Conservation (phyloP, 768 basidiomycete species). For the Sporobolomyces phaffii region DNA sequence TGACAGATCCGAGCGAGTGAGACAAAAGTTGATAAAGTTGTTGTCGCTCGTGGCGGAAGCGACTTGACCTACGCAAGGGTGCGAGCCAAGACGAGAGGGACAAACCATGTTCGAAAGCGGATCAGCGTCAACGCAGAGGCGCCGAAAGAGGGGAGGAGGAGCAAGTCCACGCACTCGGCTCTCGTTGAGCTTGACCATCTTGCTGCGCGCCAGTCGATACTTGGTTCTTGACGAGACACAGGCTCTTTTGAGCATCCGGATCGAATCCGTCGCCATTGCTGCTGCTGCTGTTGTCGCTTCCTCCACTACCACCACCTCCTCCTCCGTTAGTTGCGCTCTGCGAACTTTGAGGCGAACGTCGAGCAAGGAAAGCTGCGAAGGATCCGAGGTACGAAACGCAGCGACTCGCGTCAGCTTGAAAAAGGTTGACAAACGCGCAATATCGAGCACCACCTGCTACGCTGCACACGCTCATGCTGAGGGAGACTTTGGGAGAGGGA, state of each 20-base stretch:
- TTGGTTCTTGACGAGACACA: slow-evolving; percentile 53
- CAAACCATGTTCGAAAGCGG: no score
- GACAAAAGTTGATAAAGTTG: slow-evolving; percentile 60
- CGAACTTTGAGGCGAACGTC: no score
- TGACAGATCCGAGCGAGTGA: slow-evolving; percentile 48
- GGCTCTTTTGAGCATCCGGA: slow-evolving; percentile 49
- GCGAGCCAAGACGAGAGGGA: no score
- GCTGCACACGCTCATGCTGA: no score
- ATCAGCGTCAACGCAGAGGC: not conserved
- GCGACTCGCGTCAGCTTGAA: no score
- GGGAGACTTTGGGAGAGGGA: no score
- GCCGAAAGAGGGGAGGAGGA: not conserved
- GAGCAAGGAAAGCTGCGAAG: no score
- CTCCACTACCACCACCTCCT: slow-evolving; percentile 12
- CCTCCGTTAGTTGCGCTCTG: no score
- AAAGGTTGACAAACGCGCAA: no score
- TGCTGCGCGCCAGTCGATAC: slow-evolving; percentile 55
- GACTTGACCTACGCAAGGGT: slow-evolving; percentile 49
- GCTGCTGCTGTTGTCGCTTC: slow-evolving; percentile 35
- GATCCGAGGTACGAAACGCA: no score
- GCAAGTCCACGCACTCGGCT: slow-evolving; percentile 40
- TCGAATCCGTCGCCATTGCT: slow-evolving; percentile 25
- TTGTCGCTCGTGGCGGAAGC: slow-evolving; percentile 56
- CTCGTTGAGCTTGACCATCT: slow-evolving; percentile 52
- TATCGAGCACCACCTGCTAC: no score